Conservation (phyloP, 352 stramenopile genomes). For the Phytopythium delawarense region DNA sequence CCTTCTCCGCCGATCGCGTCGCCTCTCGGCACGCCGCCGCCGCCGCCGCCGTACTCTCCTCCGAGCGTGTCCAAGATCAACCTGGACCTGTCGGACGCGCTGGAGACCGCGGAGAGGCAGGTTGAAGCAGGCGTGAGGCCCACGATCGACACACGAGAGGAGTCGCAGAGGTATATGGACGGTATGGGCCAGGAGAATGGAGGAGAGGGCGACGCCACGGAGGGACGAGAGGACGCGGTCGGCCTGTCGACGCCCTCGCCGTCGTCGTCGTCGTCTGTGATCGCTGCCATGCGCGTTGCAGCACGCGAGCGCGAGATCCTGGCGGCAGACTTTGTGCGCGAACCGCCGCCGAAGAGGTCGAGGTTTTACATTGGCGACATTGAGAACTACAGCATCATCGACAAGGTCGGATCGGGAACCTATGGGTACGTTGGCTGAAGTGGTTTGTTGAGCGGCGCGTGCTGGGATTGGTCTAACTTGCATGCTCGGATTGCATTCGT, state of each 20-base stretch:
- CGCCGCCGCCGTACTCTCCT: constrained; percentile 58
- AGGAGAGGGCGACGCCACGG: constrained; percentile 14
- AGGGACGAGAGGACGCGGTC: constrained; percentile 17
- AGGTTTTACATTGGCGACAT: constrained; percentile 85
- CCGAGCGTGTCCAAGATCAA: constrained; percentile 34
- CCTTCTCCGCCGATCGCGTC: constrained; percentile 15
- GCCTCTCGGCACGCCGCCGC: constrained; percentile 16
- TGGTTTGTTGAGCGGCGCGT: too few species aligned
- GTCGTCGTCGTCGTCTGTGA: constrained; percentile 47
- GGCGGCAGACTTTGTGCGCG: constrained; percentile 33
- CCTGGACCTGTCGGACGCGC: constrained; percentile 21
- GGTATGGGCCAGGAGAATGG: constrained; percentile 8
- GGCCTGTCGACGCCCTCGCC: neutral
- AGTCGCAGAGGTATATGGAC: constrained; percentile 1
- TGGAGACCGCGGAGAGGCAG: constrained; percentile 10
- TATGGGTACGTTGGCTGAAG: constrained; percentile 54
- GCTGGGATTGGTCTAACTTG: constrained; percentile 1
- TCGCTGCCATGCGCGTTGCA: constrained; percentile 66
- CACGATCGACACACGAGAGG: constrained; percentile 4
- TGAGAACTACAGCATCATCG: constrained; percentile 86
- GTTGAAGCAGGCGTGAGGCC: neutral
- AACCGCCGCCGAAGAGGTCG: constrained; percentile 34
- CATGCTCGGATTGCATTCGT: neutral
- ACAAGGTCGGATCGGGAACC: constrained; percentile 82
- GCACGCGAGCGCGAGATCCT: constrained; percentile 75